Base-by-base conservation (phyloP, 2,329 filamentous ascomycete species). In the Fusarium nanum region DNA sequence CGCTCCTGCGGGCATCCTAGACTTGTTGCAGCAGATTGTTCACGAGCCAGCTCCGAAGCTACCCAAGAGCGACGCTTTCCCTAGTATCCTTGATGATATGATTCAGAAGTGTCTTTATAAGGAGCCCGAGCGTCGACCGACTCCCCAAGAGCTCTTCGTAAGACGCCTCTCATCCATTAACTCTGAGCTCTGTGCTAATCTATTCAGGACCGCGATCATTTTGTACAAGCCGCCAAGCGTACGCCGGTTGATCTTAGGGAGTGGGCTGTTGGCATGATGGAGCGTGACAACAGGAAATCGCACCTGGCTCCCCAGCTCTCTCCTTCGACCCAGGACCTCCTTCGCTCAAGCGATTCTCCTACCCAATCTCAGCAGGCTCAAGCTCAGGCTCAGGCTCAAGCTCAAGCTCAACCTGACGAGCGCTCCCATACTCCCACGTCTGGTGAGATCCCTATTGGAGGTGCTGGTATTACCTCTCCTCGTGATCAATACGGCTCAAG, bases 11-110 rank as follows among this genome's bases (percentile, higher is more conserved):
- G 96, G 96, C 71, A 99, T 99, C 75, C 86, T 99, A 59, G 96
- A 99, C 81, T 87, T 99, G 63, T 84, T 99, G 49, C 96, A 99
- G 81, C 94, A 97, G 79, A 99, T 99, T 79, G 96, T 99, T 25
- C 92, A 98, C 78, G 96, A 99, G 80, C 94, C 94, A 6, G 93
- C 96, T 6, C 96, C 96, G 2, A 94, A 89, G 78, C 87, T 99
- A 54, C 96, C 96, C 44, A 97, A 98, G 88, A 98, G 94, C 77
- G 96, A 98, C 78, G 96, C 96, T 4, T 99, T 99, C 85, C 96
- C 96, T 1, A 88, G 90, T 28, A 98, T 98, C 70, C 83, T 99
- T 48, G 95, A 98, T 75, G 94, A 98, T 71, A 97, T 98, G 89
- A 95, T 98, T 62, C 94, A 96, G 72, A 97, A 97, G 80, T 99